phyloP scores from a whole-genome alignment of 805 yeast genomes.

The Metschnikowia amazonensis region DNA sequence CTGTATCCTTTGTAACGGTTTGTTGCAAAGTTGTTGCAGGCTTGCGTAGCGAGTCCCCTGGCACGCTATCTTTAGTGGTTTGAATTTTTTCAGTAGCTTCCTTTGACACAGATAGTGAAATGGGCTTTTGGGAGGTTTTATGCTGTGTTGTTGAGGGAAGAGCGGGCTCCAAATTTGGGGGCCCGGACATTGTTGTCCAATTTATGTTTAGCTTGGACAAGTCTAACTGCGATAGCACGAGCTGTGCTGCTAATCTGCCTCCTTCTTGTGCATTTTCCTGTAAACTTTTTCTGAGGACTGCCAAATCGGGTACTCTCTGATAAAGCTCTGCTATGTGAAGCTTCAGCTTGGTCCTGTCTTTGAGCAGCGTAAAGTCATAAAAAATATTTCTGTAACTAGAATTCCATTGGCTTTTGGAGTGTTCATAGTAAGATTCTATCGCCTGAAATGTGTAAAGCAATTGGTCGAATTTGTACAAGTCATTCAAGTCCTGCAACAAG shows the following conservation, averaged over 20 bases:
- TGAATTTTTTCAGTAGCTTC: not conserved
- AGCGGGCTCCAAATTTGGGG: not conserved
- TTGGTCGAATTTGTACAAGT: conserved; percentile 26
- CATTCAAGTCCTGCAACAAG: conserved; percentile 12
- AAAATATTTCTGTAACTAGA: conserved; percentile 16
- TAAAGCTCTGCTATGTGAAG: conserved; percentile 23
- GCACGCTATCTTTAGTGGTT: not conserved
- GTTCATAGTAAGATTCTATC: conserved; percentile 23
- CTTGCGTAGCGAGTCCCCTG: not conserved
- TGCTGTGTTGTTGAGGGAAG: not conserved
- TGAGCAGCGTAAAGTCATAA: conserved; percentile 16
- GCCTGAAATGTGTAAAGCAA: conserved; percentile 25
- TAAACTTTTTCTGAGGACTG: conserved; percentile 28
- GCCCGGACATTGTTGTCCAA: not conserved
- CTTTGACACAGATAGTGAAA: not conserved
- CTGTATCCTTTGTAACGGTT: not conserved
- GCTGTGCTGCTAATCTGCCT: conserved; percentile 23
- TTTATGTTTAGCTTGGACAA: not conserved
- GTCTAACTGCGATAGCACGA: conserved; percentile 9
- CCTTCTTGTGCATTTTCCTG: conserved; percentile 32
- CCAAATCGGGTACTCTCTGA: conserved; percentile 20
- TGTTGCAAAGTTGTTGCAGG: not conserved
- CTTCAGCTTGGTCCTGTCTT: conserved; percentile 20
- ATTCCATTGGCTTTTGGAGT: conserved; percentile 17
- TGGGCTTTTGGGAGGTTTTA: not conserved